Evolutionary conservation across 768 basidiomycete genomes (phyloP).

Genomic region (Podaxis mareebaensis): DNA sequence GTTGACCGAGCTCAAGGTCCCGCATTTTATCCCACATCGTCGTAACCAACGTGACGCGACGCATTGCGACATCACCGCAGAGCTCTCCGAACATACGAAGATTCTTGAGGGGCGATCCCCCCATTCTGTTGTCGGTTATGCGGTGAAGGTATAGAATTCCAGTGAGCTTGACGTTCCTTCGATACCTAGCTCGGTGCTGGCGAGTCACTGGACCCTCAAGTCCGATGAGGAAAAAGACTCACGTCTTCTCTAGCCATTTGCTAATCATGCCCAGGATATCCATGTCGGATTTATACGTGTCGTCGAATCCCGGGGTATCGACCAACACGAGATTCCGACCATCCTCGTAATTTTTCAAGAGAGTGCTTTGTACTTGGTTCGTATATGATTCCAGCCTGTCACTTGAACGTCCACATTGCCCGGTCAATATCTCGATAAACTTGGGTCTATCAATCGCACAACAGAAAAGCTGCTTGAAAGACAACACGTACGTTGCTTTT

Average conservation of each 20-base stretch:
- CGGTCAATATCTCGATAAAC: conserved; percentile 10
- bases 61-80: conserved; percentile 50
- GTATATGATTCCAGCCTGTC: conserved; percentile 14
- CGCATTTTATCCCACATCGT: conserved; percentile 52
- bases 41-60: conserved; percentile 53
- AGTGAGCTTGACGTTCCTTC: conserved; percentile 20
- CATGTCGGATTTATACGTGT: conserved; percentile 11
- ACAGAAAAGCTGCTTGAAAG: not conserved
- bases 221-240: not conserved
- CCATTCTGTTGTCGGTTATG: conserved; percentile 35
- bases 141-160: conserved; percentile 18
- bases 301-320: conserved; percentile 21
- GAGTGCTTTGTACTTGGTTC: not conserved
- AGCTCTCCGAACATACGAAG: conserved; percentile 53
- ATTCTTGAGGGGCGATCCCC: conserved; percentile 50
- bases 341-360: conserved; percentile 3
- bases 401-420: not conserved
- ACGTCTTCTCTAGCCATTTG: conserved; percentile 14
- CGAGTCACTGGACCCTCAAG: not conserved
- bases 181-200: conserved; percentile 18
- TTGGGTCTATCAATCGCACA: not conserved
- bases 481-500: conserved; percentile 8
- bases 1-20: not conserved
- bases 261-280: conserved; percentile 15
- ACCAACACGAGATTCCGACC: conserved; percentile 16